Conservation (phyloP, 2,329 filamentous ascomycete species). For the Onygenales sp. region DNA sequence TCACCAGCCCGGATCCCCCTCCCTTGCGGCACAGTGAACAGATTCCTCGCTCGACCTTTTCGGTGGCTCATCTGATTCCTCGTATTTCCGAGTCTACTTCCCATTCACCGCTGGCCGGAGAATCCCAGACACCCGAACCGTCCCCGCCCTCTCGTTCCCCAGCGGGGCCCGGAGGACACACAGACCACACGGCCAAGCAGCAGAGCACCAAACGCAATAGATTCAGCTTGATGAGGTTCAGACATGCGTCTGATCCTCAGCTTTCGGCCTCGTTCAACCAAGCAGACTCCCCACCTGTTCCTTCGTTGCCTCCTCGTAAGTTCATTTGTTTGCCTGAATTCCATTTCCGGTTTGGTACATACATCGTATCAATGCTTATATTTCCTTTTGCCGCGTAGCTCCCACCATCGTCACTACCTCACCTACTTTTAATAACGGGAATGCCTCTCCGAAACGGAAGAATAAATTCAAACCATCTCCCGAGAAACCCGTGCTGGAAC, state of each 20-base stretch:
- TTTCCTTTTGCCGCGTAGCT: constrained; percentile 17
- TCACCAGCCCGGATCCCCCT: not conserved
- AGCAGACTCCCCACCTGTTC: constrained; percentile 41
- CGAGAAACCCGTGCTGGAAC: constrained; percentile 25
- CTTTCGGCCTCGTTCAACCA: constrained; percentile 64
- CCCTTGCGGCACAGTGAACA: constrained; percentile 9
- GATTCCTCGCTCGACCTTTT: constrained; percentile 5
- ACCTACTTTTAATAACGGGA: constrained; percentile 59
- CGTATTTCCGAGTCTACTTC: constrained; percentile 7
- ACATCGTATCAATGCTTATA: constrained; percentile 2
- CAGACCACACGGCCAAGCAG: constrained; percentile 3
- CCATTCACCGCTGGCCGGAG: constrained; percentile 2
- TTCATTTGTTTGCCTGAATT: constrained; percentile 6
- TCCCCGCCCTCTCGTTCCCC: not conserved
- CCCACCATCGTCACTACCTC: constrained; percentile 83
- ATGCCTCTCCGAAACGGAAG: constrained; percentile 32
- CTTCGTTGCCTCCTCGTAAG: constrained; percentile 30
- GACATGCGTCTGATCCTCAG: constrained; percentile 89
- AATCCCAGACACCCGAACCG: not conserved
- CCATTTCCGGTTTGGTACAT: constrained; percentile 3
- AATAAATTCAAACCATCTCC: constrained; percentile 27
- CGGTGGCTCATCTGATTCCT: constrained; percentile 2
- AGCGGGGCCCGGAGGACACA: not conserved
- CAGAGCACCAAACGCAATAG: constrained; percentile 28
- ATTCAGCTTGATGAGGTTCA: constrained; percentile 67